Evolutionary conservation across 441 rosid species (phyloP).

Genomic region (Gossypium trilobum): DNA sequence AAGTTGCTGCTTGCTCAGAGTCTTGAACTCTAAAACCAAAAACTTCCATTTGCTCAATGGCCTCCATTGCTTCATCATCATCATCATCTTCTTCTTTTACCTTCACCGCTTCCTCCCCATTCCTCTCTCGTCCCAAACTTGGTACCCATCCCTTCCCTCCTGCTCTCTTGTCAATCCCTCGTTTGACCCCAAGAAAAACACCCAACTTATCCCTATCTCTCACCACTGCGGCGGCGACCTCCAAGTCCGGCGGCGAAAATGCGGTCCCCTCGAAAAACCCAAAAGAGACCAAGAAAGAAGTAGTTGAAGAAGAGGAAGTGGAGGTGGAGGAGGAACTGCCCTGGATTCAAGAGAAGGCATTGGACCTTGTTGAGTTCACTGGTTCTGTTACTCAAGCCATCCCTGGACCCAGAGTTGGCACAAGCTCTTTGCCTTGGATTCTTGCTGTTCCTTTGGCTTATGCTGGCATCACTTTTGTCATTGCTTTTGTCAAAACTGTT

Average conservation of each 20-base stretch:
- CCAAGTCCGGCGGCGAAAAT: constrained; percentile 25
- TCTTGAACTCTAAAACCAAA: neutral
- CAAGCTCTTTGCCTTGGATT: constrained; percentile 82
- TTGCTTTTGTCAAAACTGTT: constrained; percentile 72
- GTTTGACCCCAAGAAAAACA: constrained; percentile 13
- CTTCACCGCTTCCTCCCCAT: constrained; percentile 8
- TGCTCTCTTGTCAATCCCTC: constrained; percentile 17
- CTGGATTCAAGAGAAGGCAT: constrained; percentile 89
- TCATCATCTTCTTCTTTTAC: constrained; percentile 5
- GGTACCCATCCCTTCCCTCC: constrained; percentile 13
- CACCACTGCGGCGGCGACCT: constrained; percentile 22
- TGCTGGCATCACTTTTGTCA: constrained; percentile 56
- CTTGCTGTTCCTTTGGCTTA: constrained; percentile 80
- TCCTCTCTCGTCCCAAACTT: constrained; percentile 20
- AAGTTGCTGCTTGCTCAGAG: neutral
- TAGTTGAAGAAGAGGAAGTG: constrained; percentile 35
- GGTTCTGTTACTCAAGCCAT: constrained; percentile 89
- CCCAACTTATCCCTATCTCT: constrained; percentile 12
- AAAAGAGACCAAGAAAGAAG: constrained; percentile 21
- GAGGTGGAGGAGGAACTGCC: constrained; percentile 69
- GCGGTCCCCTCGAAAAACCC: constrained; percentile 3
- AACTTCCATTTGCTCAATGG: constrained; percentile 1
- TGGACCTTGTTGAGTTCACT: constrained; percentile 87
- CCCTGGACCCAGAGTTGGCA: constrained; percentile 91
- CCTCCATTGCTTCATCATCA: constrained; percentile 19